These are phyloP conservation scores for Manihot esculenta DNA, from an alignment of 441 rosid species.

Conservation along the genomic window DNA sequence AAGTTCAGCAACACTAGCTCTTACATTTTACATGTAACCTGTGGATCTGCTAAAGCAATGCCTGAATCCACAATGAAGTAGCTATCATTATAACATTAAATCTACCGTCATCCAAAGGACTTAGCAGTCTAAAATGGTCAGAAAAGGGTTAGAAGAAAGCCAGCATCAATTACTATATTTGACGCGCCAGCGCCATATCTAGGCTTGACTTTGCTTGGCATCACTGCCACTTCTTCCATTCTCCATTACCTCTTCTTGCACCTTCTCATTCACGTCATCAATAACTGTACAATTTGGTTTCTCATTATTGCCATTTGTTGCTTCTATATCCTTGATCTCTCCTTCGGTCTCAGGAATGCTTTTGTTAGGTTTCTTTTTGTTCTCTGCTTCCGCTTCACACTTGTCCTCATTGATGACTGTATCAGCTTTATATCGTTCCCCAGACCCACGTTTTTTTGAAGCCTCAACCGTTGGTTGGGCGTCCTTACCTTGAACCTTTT, in stretches of 20 bases:
- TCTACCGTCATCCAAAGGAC: constrained; percentile 26
- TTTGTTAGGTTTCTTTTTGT: constrained; percentile 21
- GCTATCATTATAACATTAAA: constrained; percentile 25
- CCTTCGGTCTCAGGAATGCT: constrained; percentile 28
- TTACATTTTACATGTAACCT: constrained; percentile 35
- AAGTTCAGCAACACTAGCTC: constrained; percentile 18
- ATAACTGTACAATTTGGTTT: constrained; percentile 20
- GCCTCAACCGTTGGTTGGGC: constrained; percentile 26
- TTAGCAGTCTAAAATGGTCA: constrained; percentile 25
- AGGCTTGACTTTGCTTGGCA: constrained; percentile 18
- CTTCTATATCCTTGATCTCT: constrained; percentile 29
- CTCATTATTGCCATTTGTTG: constrained; percentile 23
- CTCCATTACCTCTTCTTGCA: constrained; percentile 31
- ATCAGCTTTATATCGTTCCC: constrained; percentile 21
- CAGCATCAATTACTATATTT: constrained; percentile 22
- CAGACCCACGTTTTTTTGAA: constrained; percentile 22
- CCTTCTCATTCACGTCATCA: constrained; percentile 25
- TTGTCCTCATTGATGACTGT: constrained; percentile 16
- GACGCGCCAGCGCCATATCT: constrained; percentile 23
- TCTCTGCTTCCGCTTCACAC: constrained; percentile 22
- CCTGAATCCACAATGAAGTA: constrained; percentile 36
- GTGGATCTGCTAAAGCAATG: constrained; percentile 23
- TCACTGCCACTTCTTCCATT: constrained; percentile 35
- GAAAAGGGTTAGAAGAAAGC: constrained; percentile 19
- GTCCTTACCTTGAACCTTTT: constrained; percentile 23